phyloP scores from a whole-genome alignment of 768 basidiomycete species.

The Dioszegia aurantiaca region DNA sequence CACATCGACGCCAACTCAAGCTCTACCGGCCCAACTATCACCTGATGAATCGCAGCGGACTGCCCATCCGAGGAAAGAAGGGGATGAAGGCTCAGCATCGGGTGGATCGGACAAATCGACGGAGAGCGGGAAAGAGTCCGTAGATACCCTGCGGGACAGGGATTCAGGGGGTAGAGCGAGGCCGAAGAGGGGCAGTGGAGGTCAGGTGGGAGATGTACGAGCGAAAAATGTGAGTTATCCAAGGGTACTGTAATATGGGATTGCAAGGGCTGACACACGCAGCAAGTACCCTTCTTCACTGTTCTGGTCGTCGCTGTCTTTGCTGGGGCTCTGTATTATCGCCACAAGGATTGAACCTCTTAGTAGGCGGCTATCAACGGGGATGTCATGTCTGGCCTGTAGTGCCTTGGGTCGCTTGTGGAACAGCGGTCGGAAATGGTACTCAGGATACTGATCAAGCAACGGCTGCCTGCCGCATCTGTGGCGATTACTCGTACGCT shows the following conservation, averaged over 20 bases:
- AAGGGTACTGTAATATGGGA: not conserved
- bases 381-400: too few relatives aligned
- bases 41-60: not conserved
- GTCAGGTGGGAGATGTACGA: slow-evolving; percentile 2
- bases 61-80: not conserved
- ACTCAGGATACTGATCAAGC: too few relatives aligned
- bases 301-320: slow-evolving; percentile 37
- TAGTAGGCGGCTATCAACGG: too few relatives aligned
- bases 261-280: not conserved
- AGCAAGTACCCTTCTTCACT: slow-evolving; percentile 39
- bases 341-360: slow-evolving; percentile 27
- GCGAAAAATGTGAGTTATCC: slow-evolving; percentile 21
- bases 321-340: slow-evolving; percentile 39
- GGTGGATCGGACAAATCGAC: slow-evolving; percentile 14
- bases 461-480: too few relatives aligned
- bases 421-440: too few relatives aligned
- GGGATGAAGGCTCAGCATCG: not conserved
- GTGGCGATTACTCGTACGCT: too few relatives aligned
- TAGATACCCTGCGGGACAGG: slow-evolving; percentile 32
- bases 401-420: too few relatives aligned
- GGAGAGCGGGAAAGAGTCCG: slow-evolving; percentile 33
- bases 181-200: not conserved
- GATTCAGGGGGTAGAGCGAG: slow-evolving; percentile 15
- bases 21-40: not conserved
- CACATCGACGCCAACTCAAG: slow-evolving; percentile 29